Evolutionary conservation across 2,329 filamentous ascomycete genomes (phyloP).

Genomic region (Zarea fungicola): DNA sequence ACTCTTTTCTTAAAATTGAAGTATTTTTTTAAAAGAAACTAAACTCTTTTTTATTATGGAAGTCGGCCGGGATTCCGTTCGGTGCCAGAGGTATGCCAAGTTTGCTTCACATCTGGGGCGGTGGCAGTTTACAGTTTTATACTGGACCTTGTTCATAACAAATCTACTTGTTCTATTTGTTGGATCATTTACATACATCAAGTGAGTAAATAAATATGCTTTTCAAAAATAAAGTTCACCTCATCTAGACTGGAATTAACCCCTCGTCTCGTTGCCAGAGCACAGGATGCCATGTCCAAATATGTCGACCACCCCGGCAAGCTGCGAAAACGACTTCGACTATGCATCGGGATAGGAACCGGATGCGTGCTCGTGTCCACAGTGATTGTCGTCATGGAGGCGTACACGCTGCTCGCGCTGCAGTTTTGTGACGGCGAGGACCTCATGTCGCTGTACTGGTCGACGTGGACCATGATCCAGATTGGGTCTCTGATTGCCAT

Average conservation of each 20-base stretch:
- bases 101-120: constrained; percentile 39
- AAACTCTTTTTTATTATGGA: background rate
- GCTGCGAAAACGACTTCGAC: constrained; percentile 32
- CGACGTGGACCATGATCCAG: constrained; percentile 56
- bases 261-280: constrained; percentile 18
- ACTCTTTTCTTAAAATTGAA: too few relatives aligned
- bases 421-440: constrained; percentile 58
- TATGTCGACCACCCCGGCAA: constrained; percentile 26
- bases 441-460: constrained; percentile 56
- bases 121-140: constrained; percentile 40
- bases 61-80: constrained; percentile 14
- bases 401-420: constrained; percentile 46
- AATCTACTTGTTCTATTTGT: constrained; percentile 41
- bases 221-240: too few relatives aligned
- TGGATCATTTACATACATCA: constrained; percentile 37
- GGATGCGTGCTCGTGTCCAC: constrained; percentile 41
- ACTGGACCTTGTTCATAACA: constrained; percentile 41
- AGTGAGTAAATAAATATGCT: too few relatives aligned
- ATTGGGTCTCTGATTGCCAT: constrained; percentile 55
- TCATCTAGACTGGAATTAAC: too few relatives aligned
- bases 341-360: constrained; percentile 39
- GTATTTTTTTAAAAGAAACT: too few relatives aligned
- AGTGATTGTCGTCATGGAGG: constrained; percentile 47
- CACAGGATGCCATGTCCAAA: constrained; percentile 33
- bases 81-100: constrained; percentile 34